These are phyloP conservation scores for Gossypium davidsonii DNA, from an alignment of 441 rosid species.

Conservation along the genomic window DNA sequence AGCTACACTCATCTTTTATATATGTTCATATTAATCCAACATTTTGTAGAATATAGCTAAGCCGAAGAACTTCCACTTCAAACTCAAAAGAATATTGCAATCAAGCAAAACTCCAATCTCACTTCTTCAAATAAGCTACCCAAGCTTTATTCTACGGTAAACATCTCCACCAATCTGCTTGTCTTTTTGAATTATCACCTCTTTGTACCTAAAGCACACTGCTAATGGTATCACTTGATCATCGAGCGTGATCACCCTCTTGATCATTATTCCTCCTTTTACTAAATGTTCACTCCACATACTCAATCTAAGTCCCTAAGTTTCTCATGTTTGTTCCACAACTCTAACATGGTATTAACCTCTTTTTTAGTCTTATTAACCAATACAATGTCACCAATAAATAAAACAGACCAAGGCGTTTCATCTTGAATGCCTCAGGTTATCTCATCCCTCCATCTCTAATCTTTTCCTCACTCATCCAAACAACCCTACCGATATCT, in stretches of 20 bases:
- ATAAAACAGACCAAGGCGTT: not conserved
- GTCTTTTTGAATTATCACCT: not conserved
- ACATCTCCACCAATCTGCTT: not conserved
- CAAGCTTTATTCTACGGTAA: not conserved
- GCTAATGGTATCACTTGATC: not conserved
- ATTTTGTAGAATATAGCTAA: not conserved
- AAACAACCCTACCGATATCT: not conserved
- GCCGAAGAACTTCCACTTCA: not conserved
- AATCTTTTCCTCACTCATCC: not conserved
- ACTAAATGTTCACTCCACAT: not conserved
- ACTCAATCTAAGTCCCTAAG: not conserved
- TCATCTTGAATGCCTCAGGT: not conserved
- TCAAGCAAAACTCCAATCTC: not conserved
- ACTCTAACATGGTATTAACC: not conserved
- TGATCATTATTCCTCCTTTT: not conserved
- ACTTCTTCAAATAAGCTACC: not conserved
- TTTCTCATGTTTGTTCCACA: not conserved
- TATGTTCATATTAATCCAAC: not conserved
- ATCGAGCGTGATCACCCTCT: not conserved
- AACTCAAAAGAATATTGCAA: not conserved
- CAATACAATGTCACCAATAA: not conserved
- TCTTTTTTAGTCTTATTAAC: not conserved
- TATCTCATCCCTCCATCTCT: not conserved
- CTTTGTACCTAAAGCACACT: not conserved
- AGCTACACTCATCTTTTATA: not conserved